Evolutionary conservation across 2,329 filamentous ascomycete genomes (phyloP), one percentile per base, ranked within the genome.

Genomic region (Cytospora piceicola): DNA sequence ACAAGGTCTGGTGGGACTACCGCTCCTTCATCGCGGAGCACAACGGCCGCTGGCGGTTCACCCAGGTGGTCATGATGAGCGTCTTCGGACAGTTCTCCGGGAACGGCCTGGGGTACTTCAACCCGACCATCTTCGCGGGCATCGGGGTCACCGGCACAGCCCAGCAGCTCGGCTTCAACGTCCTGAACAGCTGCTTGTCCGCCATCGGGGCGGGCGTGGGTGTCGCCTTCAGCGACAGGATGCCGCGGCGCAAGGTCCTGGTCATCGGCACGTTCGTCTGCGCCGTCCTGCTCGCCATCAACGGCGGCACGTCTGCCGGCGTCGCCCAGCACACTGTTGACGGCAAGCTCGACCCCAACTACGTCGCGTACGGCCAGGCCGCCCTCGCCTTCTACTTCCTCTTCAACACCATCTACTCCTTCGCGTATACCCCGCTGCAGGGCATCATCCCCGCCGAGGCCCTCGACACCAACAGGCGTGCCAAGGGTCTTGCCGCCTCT

Each of bases 41-140:
- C 73, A 78, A 74, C 57, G 80, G 80, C 53, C 80, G 81, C 61
- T 83, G 81, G 81, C 76, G 81, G 29, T 79, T 81, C 63, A 74
- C 76, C 5, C 80, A 83, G 67, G 80, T 83, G 52, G 68, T 82
- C 68, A 82, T 83, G 79, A 82, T 83, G 68, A 81, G 80, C 54
- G 75, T 82, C 67, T 83, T 83, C 63, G 81, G 81, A 20, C 81
- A 83, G 70, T 83, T 82, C 73, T 82, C 81, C 0, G 81, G 81
- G 24, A 82, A 82, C 65, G 81, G 81, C 60, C 77, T 83, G 8
- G 80, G 81, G 17, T 83, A 83, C 74, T 83, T 82, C 73, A 83
- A 83, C 72, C 76, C 81, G 9, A 77, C 76, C 46, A 83, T 83
- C 69, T 82, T 80, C 71, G 68, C 76, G 52, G 74, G 75, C 60